Base-by-base conservation (phyloP, 2,329 filamentous ascomycete species). In the Fusarium sp. region DNA sequence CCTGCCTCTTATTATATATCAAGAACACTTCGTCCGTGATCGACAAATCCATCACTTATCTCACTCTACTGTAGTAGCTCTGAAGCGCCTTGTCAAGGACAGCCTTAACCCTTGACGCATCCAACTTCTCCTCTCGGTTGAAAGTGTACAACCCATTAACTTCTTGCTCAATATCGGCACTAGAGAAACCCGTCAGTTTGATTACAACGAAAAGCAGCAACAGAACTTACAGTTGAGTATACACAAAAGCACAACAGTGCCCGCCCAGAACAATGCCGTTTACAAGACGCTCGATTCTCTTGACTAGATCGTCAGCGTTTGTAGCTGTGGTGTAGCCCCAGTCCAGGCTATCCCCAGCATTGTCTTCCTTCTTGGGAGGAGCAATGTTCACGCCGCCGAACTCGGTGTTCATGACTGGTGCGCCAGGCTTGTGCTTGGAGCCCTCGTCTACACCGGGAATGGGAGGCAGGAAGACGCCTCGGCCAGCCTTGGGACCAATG, bases 251-350 rank as follows among this genome's bases (percentile, higher is more conserved):
- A 69, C 86, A 89, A 44, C 85, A 83, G 69, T 86, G 81, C 0
- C 89, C 88, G 0, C 82, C 83, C 22, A 84, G 76, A 0, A 88
- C 84, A 17, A 90, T 84, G 0, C 82, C 88, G 75, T 83, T 84
- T 14, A 89, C 82, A 59, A 91, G 79, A 48, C 81, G 85, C 72
- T 89, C 84, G 39, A 90, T 81, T 4, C 89, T 77, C 61, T 81
- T 80, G 19, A 91, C 78, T 56, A 91, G 73, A 68, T 91, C 89
- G 17, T 84, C 79, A 0, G 87, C 77, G 70, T 90, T 86, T 0
- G 76, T 83, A 0, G 89, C 89, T 0, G 89, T 91, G 2, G 88
- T 91, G 71, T 91, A 91, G 0, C 89, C 89, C 89, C 89, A 91
- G 56, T 89, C 86, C 7, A 83, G 79, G 11, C 82, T 83, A 0